Evolutionary conservation across 2,329 filamentous ascomycete species (phyloP).

Genomic region (Penicillium sp.): DNA sequence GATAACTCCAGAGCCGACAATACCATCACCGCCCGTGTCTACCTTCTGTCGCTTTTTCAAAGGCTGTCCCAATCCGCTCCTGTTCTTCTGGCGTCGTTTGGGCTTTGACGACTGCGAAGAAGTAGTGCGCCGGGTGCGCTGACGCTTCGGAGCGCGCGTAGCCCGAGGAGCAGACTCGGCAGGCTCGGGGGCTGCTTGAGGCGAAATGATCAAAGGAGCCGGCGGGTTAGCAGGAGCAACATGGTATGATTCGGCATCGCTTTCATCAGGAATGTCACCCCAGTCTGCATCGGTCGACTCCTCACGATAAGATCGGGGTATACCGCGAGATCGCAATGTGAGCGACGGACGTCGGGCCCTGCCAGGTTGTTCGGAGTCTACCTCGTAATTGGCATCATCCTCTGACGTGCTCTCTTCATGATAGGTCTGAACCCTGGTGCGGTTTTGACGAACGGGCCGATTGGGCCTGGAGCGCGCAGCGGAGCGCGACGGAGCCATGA

Average conservation of each 20-base stretch:
- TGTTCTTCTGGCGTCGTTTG: constrained; percentile 16
- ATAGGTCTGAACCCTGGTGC: constrained; percentile 36
- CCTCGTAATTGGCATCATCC: constrained; percentile 19
- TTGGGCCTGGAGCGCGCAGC: constrained; percentile 22
- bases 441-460: constrained; percentile 35
- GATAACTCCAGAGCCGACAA: constrained; percentile 37
- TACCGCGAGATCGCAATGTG: constrained; percentile 31
- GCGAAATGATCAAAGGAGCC: not conserved
- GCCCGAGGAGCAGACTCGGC: not conserved
- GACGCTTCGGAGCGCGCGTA: not conserved
- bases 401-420: constrained; percentile 36
- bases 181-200: not conserved
- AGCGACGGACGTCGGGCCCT: constrained; percentile 19
- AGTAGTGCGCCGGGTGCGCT: constrained; percentile 11
- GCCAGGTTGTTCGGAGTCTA: constrained; percentile 11
- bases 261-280: constrained; percentile 10
- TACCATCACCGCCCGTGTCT: constrained; percentile 12
- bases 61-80: constrained; percentile 11
- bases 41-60: constrained; percentile 27
- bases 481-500: constrained; percentile 31
- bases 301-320: constrained; percentile 33
- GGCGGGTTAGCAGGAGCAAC: not conserved
- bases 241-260: constrained; percentile 9
- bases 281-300: constrained; percentile 32
- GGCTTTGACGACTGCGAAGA: constrained; percentile 1